Evolutionary conservation across 805 yeast genomes (phyloP), one percentile per base, ranked within the genome.

Genomic region (Tanozyma kutaoensis): DNA sequence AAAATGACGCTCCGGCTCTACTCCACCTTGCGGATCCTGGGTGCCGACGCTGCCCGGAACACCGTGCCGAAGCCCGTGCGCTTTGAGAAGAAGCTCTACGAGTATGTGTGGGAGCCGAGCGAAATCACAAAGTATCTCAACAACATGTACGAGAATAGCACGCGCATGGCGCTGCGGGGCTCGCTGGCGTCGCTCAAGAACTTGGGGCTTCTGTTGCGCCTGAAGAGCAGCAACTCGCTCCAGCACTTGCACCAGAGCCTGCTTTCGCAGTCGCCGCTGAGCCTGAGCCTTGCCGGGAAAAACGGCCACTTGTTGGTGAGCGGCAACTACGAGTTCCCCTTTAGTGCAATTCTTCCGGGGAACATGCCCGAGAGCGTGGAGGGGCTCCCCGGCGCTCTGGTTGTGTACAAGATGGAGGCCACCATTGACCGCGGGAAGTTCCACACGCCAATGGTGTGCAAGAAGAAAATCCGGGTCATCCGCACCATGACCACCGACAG

Each of bases 301-400:
- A 38, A 52, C 45, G 33, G 48, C 18, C 69, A 66, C 33, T 51
- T 62, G 4, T 47, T 79, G 29, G 62, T 61, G 1, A 71, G 66
- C 33, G 97, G 97, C 0, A 80, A 80, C 48, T 85, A 88, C 45
- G 93, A 80, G 43, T 71, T 91, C 40, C 96, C 97, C 0, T 91
- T 91, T 47, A 76, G 76, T 34, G 68, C 88, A 1, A 64, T 85
- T 14, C 45, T 88, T 14, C 95, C 95, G 0, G 97, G 97, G 1
- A 62, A 73, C 21, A 63, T 79, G 24, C 74, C 84, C 2, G 98
- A 91, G 49, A 76, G 93, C 15, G 76, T 91, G 6, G 95, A 86
- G 46, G 95, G 96, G 8, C 59, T 85, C 27, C 84, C 84, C 2
- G 78, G 88, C 27, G 82, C 84, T 16, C 69, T 79, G 10, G 59